phyloP scores from a whole-genome alignment of 768 basidiomycete genomes.

The Cubamyces lactineus region DNA sequence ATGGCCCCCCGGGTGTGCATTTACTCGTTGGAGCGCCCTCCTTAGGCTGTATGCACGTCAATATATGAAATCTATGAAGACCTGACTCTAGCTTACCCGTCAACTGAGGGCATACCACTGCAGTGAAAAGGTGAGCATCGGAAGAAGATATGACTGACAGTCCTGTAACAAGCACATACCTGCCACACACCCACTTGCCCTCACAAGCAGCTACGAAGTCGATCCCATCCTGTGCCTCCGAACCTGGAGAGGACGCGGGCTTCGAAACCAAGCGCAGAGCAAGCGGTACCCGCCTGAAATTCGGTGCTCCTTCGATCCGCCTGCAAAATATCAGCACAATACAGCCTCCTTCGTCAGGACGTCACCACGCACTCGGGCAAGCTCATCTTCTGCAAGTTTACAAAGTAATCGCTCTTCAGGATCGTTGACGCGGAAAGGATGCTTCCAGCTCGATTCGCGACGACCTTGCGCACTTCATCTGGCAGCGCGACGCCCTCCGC shows the following conservation, averaged over 20 bases:
- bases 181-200: constrained; percentile 76
- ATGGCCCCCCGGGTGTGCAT: constrained; percentile 76
- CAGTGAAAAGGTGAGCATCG: neutral
- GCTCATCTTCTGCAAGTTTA: constrained; percentile 94
- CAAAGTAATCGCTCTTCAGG: constrained; percentile 94
- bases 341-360: neutral
- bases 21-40: constrained; percentile 74
- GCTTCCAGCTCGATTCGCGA: constrained; percentile 80
- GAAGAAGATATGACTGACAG: too few species aligned
- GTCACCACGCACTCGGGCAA: constrained; percentile 75
- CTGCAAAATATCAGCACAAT: constrained; percentile 37
- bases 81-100: constrained; percentile 58
- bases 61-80: neutral
- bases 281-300: constrained; percentile 84
- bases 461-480: constrained; percentile 89
- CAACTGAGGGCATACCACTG: constrained; percentile 94
- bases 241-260: neutral
- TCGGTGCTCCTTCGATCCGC: constrained; percentile 92
- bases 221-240: constrained; percentile 23
- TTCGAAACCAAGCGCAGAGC: constrained; percentile 9
- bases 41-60: constrained; percentile 56
- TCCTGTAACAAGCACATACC: constrained; percentile 43
- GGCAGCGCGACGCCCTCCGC: constrained; percentile 76
- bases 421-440: constrained; percentile 92
- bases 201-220: constrained; percentile 44